Conservation (phyloP, 345 rosid species). For the Draba incana region DNA sequence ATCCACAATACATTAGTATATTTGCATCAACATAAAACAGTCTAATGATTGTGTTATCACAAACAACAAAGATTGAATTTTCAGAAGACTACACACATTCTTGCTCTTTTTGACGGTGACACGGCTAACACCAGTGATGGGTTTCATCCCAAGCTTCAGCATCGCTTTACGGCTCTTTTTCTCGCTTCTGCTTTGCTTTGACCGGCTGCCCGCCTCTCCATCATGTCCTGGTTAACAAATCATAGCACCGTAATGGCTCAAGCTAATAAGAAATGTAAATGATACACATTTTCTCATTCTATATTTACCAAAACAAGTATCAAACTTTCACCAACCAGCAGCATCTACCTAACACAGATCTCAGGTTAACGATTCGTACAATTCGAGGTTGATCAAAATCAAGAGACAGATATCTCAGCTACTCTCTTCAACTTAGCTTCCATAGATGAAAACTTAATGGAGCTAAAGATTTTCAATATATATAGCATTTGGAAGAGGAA, state of each 20-base stretch:
- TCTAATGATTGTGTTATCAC: neutral
- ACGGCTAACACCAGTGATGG: slow-evolving; percentile 76
- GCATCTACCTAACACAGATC: neutral
- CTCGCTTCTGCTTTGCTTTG: slow-evolving; percentile 89
- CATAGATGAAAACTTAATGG: neutral
- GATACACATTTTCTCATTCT: neutral
- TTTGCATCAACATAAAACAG: neutral
- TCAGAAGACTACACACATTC: slow-evolving; percentile 54
- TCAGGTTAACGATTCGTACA: neutral
- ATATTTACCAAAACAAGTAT: slow-evolving; percentile 1
- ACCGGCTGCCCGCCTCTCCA: slow-evolving; percentile 62
- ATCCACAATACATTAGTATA: slow-evolving; percentile 10
- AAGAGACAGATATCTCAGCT: neutral
- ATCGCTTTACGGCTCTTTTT: slow-evolving; percentile 91
- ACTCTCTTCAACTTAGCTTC: slow-evolving; percentile 5
- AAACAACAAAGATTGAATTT: neutral
- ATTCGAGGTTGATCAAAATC: neutral
- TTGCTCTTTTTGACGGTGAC: slow-evolving; percentile 85
- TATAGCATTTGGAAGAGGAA: neutral
- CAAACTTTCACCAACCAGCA: slow-evolving; percentile 7
- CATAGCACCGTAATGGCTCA: neutral
- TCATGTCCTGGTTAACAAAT: slow-evolving; percentile 43
- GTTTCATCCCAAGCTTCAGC: slow-evolving; percentile 91
- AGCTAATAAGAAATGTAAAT: slow-evolving; percentile 11
- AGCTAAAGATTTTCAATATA: neutral